Conservation (phyloP, 2,329 filamentous ascomycete genomes). For the Dothistroma septosporum region DNA sequence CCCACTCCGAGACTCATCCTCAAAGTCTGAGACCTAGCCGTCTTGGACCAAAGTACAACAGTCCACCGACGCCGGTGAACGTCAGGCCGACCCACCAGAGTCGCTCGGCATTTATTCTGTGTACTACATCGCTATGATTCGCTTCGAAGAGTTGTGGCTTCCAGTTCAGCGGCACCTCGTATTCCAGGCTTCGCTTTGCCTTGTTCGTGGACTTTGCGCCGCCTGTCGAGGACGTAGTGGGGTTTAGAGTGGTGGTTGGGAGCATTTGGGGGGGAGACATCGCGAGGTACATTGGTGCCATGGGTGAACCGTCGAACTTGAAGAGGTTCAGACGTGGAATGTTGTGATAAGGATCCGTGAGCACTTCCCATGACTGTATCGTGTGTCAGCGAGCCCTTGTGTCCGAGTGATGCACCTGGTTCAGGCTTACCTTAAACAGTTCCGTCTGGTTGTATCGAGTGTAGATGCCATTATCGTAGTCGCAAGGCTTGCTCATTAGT, state of each 20-base stretch:
- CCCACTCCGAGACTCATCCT: background rate
- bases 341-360: slow-evolving; percentile 58
- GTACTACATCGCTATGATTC: slow-evolving; percentile 32
- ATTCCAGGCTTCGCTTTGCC: slow-evolving; percentile 27
- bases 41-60: slow-evolving; percentile 44
- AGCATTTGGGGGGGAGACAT: slow-evolving; percentile 64
- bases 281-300: slow-evolving; percentile 65
- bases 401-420: background rate
- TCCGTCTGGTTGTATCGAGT: slow-evolving; percentile 65
- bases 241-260: slow-evolving; percentile 63
- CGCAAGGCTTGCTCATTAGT: slow-evolving; percentile 62
- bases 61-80: slow-evolving; percentile 46
- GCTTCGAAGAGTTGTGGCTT: slow-evolving; percentile 31
- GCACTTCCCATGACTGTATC: slow-evolving; percentile 43
- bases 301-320: slow-evolving; percentile 59
- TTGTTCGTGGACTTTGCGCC: slow-evolving; percentile 33
- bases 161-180: slow-evolving; percentile 40
- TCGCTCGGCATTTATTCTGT: slow-evolving; percentile 41
- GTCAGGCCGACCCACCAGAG: slow-evolving; percentile 51
- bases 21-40: slow-evolving; percentile 32
- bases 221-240: slow-evolving; percentile 40
- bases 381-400: background rate
- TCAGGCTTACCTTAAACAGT: slow-evolving; percentile 51
- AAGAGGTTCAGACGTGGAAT: slow-evolving; percentile 61
- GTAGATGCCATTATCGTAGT: slow-evolving; percentile 53